Evolutionary conservation across 108 stramenopile species (phyloP), one percentile per base, ranked within the genome.

Genomic region (Skeletonema menzelii): DNA sequence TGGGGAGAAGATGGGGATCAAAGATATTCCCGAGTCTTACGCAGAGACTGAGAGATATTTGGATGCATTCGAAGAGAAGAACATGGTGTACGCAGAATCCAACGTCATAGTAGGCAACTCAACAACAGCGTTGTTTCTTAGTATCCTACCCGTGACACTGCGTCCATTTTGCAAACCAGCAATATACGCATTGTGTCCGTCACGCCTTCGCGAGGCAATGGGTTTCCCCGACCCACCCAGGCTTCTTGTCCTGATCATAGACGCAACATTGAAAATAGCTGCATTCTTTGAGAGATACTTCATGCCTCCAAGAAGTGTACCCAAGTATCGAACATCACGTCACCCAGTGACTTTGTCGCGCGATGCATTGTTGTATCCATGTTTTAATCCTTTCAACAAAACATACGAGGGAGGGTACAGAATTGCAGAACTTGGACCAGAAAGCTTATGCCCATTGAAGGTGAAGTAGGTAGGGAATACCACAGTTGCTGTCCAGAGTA

Each of bases 1-100:
- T 65, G 67, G 67, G 26, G 24, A 64, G 46, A 17, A 69, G 59
- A 69, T 69, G 67, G 67, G 67, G 15, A 69, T 69, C 47, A 27
- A 35, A 26, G 22, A 64, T 15, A 64, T 69, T 64, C 61, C 61
- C 4, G 63, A 24, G 37, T 27, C 67, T 4, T 69, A 64, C 15
- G 67, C 57, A 69, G 47, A 24, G 28, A 64, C 63, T 6, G 67
- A 62, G 62, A 28, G 15, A 64, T 69, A 63, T 11, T n/a, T 69
- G 62, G 63, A 69, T 64, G 38, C 17, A 17, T 69, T 60, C 26
- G 67, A 69, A 69, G 64, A 65, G 27, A 69, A 69, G 28, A 49
- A 69, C 13, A 69, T 69, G 67, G 28, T 42, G 12, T 69, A 64
- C 20, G 27, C 61, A 15, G 62, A 62, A 49, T 47, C 63, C 22